Evolutionary conservation across 495 filamentous ascomycete genomes (phyloP).

Genomic region (Penicillium fimorum): DNA sequence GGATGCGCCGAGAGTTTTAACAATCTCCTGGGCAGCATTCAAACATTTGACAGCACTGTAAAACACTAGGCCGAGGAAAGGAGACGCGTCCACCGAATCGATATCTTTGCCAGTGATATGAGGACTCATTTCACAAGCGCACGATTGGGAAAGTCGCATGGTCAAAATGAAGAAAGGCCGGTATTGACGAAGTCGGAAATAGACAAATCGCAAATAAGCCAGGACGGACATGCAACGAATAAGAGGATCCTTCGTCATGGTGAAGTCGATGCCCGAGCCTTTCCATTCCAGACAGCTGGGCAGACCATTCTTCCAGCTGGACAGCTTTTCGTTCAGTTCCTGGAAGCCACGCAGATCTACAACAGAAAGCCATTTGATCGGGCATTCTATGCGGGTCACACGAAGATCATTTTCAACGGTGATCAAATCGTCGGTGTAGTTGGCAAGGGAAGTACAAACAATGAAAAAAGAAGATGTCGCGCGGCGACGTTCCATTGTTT

Average conservation of each 20-base stretch:
- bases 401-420: background rate
- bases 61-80: constrained; percentile 7
- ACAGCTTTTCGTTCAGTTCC: background rate
- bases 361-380: background rate
- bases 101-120: constrained; percentile 7
- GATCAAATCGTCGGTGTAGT: background rate
- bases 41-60: constrained; percentile 19
- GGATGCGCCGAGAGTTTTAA: background rate
- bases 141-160: constrained; percentile 10
- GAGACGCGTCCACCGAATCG: constrained; percentile 6
- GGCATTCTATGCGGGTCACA: background rate
- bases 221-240: constrained; percentile 15
- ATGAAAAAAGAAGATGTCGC: background rate
- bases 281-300: background rate
- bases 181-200: constrained; percentile 20
- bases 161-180: constrained; percentile 15
- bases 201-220: constrained; percentile 16
- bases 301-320: background rate
- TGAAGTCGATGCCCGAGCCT: background rate
- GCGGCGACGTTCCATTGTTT: background rate
- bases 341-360: background rate
- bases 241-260: background rate
- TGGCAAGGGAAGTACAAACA: background rate
- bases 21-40: constrained; percentile 6
- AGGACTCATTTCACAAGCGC: constrained; percentile 9